Base-by-base conservation (phyloP, 306 rosid species). In the Citrullus colocynthis region DNA sequence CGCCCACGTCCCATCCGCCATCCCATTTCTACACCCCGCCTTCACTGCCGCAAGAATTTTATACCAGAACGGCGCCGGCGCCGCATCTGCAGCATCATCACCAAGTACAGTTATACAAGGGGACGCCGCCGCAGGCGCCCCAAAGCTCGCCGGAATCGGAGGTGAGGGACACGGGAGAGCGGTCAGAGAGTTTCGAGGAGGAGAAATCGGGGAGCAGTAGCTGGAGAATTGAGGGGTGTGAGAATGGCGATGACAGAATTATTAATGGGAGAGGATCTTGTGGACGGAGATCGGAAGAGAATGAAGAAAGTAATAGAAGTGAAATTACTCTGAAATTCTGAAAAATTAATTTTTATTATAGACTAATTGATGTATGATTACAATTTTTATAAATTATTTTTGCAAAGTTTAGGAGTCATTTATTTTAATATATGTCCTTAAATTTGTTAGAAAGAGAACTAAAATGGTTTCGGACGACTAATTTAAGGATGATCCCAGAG, bases 141-240 rank as follows among this genome's bases (percentile, higher is more conserved):
- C 91, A 85, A 1, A 85, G 90, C 67, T 88, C 93, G 15, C 93
- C 94, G 41, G 97, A 89, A 55, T 87, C 92, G 0, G 96, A 90
- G 7, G 30, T 80, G 9, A 49, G 90, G 20, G 89, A 87, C 0
- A 78, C 71, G 1, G 91, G 87, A 0, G 95, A 84, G 64, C 81
- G 86, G 79, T 89, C 97, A 17, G 99, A 91, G 90, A 96, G 98
- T 75, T 91, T 92, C 0, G 98, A 92, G 82, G 97, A 92, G 12
- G 97, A 96, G 34, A 96, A 96, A 74, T 92, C 96, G 12, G 99
- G 90, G 30, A 92, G 97, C 82, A 85, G 93, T 76, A 96, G 99
- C 89, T 95, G 97, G 97, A 92, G 90, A 79, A 96, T 87, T 0
- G 98, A 93, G 79, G 91, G 97, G 54, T 89, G 91, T 10, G 96